Conservation (phyloP, 257 asterid species). For the Gardenia jasminoides region DNA sequence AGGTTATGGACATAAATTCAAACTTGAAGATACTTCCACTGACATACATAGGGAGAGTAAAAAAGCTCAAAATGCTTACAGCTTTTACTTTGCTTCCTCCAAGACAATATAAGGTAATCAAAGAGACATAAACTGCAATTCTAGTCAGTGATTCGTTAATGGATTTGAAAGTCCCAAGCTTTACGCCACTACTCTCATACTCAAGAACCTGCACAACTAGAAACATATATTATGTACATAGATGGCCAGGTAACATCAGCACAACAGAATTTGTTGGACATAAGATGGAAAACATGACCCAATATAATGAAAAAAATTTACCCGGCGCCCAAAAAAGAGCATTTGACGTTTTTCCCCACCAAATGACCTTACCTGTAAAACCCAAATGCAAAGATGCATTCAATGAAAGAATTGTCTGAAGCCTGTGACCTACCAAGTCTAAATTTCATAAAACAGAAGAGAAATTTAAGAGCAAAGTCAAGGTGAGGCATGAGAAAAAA, state of each 20-base stretch:
- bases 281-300: background rate
- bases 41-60: background rate
- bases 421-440: background rate
- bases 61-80: constrained; percentile 54
- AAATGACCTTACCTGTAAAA: constrained; percentile 86
- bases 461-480: background rate
- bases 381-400: background rate
- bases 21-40: background rate
- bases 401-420: background rate
- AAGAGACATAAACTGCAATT: constrained; percentile 87
- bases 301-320: constrained; percentile 12
- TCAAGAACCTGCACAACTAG: constrained; percentile 60
- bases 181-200: constrained; percentile 77
- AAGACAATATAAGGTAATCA: constrained; percentile 84
- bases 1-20: background rate
- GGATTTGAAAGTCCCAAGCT: constrained; percentile 82
- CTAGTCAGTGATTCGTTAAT: constrained; percentile 89
- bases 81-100: constrained; percentile 99
- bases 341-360: constrained; percentile 95
- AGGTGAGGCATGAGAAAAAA: background rate
- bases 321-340: constrained; percentile 83
- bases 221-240: background rate
- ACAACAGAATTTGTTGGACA: background rate
- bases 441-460: constrained; percentile 2
- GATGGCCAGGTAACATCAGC: constrained; percentile 5